Evolutionary conservation across 257 asterid species (phyloP), one percentile per base, ranked within the genome.

Genomic region (Nicotiana tabacum): DNA sequence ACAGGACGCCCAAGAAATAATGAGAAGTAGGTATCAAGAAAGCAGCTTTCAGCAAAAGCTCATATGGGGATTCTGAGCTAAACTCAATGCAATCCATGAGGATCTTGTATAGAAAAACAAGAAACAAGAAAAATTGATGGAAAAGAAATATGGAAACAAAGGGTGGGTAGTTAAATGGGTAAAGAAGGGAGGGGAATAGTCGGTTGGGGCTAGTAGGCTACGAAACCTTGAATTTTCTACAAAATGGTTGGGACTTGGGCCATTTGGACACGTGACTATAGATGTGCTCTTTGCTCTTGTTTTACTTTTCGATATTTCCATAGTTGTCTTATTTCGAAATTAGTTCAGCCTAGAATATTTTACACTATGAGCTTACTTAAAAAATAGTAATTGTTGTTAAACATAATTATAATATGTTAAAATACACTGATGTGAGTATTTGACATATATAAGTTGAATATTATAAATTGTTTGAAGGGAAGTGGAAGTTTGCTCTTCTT

Each of bases 11-110:
- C 33, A 89, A 69, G 1, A 92, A 17, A 89, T 89, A 92, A 85
- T 90, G 96, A 70, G 93, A 83, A 17, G 88, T 66, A 5, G 96
- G 94, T 78, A 90, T 88, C 65, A 82, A 74, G 30, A 83, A 43
- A n/a, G 77, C 91, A 69, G 92, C 94, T 83, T 64, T 35, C 82
- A 90, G 84, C 74, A 95, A 77, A 83, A 86, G 89, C 84, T 70
- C 83, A 83, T 84, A 90, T 60, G 95, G 95, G 12, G 97, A 88
- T 29, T 87, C 88, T 24, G 81, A 83, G 12, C 81, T 81, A 17
- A 84, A 82, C 81, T 85, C 64, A 5, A 53, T 56, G 57, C 80
- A 84, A 69, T 83, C 91, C 97, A 90, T 91, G 39, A 70, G 3
- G 57, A 67, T 43, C 77, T 46, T n/a, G 48, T 43, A 46, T 21